These are phyloP conservation scores for Trametes pubescens DNA, from an alignment of 1,284 basidiomycete species.

Conservation along the genomic window DNA sequence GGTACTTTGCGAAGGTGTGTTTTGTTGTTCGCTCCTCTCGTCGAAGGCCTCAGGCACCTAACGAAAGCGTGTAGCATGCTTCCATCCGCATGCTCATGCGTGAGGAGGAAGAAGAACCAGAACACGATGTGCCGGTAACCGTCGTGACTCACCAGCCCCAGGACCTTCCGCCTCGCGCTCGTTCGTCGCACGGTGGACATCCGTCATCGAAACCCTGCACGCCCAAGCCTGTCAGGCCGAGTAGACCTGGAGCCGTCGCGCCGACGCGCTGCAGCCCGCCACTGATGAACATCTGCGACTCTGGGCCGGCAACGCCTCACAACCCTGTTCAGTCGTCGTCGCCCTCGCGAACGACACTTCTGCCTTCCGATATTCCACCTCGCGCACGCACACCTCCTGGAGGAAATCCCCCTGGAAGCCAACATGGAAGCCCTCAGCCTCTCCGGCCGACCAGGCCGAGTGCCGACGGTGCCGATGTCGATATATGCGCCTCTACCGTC, in stretches of 20 bases:
- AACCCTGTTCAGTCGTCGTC: too few relatives aligned
- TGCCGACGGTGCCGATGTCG: background rate
- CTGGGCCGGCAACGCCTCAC: too few relatives aligned
- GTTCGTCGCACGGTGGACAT: background rate
- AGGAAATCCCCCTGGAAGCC: background rate
- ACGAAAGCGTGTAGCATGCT: background rate
- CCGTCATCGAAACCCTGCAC: background rate
- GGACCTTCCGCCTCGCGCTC: background rate
- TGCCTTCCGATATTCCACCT: constrained; percentile 3
- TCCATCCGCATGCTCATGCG: background rate
- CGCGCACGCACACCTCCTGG: background rate
- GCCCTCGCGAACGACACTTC: too few relatives aligned
- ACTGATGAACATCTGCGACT: too few relatives aligned
- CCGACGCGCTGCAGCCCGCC: too few relatives aligned
- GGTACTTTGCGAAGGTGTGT: background rate
- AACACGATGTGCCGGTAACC: background rate
- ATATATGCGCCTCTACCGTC: background rate
- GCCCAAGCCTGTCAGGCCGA: background rate
- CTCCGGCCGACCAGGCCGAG: background rate
- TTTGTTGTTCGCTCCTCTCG: background rate
- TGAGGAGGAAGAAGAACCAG: background rate
- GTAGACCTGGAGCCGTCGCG: too few relatives aligned
- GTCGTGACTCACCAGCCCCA: background rate
- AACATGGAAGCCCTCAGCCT: background rate
- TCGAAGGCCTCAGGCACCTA: background rate